A percentile compares a stretch with the other conserved stretches of the same genome.
Evolutionary conservation across 2,329 filamentous ascomycete genomes (phyloP).

Genomic region (Leptographium flavum): DNA sequence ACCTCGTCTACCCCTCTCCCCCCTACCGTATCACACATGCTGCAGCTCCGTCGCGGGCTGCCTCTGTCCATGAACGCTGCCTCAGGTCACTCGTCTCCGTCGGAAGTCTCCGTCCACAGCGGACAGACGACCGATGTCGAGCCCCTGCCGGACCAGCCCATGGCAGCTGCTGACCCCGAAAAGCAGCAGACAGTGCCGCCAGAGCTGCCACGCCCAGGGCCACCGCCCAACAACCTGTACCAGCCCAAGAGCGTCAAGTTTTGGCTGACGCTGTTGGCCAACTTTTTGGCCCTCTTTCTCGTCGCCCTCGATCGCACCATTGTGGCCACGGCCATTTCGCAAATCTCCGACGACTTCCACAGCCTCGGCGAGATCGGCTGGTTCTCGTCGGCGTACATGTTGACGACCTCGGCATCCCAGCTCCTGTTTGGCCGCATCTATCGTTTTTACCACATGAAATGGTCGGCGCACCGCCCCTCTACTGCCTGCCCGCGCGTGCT

Average conservation of each 20-base stretch:
- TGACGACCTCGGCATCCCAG: slow-evolving; percentile 42
- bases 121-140: slow-evolving; percentile 5
- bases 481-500: neutral
- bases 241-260: slow-evolving; percentile 38
- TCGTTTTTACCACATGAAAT: slow-evolving; percentile 36
- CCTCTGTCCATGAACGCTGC: neutral
- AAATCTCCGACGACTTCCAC: slow-evolving; percentile 42
- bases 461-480: slow-evolving; percentile 15
- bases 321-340: slow-evolving; percentile 37
- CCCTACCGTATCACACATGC: neutral
- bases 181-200: slow-evolving; percentile 12
- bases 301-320: slow-evolving; percentile 46
- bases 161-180: slow-evolving; percentile 13
- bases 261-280: slow-evolving; percentile 39
- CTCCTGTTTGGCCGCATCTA: slow-evolving; percentile 40
- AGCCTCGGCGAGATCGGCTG: slow-evolving; percentile 47
- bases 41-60: neutral
- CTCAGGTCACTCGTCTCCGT: neutral
- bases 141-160: neutral
- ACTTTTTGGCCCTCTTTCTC: slow-evolving; percentile 40
- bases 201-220: slow-evolving; percentile 5
- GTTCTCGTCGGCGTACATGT: slow-evolving; percentile 48
- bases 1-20: neutral
- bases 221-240: slow-evolving; percentile 24
- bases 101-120: neutral